Base-by-base conservation (phyloP, 768 basidiomycete genomes). In the Boletus edulis region DNA sequence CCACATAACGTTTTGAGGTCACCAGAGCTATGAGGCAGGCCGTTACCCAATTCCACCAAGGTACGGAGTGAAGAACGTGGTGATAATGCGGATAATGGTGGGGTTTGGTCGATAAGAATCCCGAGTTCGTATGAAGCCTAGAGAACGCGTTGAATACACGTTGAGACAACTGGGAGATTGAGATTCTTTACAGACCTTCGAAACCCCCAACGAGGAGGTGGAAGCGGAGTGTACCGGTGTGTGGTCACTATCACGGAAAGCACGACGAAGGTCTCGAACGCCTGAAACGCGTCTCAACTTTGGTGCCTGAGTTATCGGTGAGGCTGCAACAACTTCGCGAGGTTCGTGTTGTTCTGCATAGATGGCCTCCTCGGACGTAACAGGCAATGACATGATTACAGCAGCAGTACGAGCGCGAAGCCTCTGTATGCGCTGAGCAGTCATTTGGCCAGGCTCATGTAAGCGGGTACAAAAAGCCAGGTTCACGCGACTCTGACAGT, bases 341-440 rank as follows among this genome's bases (percentile, higher is more conserved):
- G 41, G 52, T 11, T 56, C 45, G 38, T 56, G 14, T 27, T 59
- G 34, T 18, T 59, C 54, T 15, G 31, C 15, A 38, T 61, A 55
- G 6, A 37, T 37, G 12, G 38, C 41, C 24, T 63, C 58, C 15
- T 67, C 66, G 2, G 46, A 61, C 18, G 69, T 70, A 14, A 67
- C 68, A 22, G 69, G 69, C 44, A 70, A 54, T 24, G 68, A 61
- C 52, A 40, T 49, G 54, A 72, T 50, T 31, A 70, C 48, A 50
- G 55, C 57, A 38, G 66, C 66, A 7, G 55, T 72, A 48, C 68
- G 66, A 38, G 58, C 46, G 40, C 69, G 70, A 49, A 70, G 70
- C 20, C 56, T 58, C 42, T 50, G 57, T 27, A 39, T 62, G 46
- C 62, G 69, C 37, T 56, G 38, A 46, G 59, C 57, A 20, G 59